Conservation (phyloP, 2,329 filamentous ascomycete species). For the Achaetomium macrosporum region DNA sequence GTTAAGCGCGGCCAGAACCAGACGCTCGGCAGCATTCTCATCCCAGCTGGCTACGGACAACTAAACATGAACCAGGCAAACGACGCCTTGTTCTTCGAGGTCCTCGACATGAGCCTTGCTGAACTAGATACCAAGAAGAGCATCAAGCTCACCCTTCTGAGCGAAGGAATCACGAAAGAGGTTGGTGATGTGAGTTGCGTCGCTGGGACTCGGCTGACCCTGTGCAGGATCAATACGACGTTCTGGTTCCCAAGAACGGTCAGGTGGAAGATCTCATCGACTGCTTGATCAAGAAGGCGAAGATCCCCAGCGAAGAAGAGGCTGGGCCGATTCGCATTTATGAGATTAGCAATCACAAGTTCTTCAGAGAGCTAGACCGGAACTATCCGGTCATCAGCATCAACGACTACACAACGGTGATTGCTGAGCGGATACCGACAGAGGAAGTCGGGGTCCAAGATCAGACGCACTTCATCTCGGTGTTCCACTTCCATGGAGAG, state of each 20-base stretch:
- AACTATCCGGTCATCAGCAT: constrained; percentile 73
- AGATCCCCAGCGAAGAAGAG: constrained; percentile 66
- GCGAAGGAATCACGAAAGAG: constrained; percentile 88
- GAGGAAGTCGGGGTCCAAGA: constrained; percentile 58
- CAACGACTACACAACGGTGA: constrained; percentile 77
- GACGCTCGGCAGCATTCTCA: constrained; percentile 73
- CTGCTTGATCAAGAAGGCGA: constrained; percentile 72
- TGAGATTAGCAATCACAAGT: constrained; percentile 75
- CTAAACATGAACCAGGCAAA: constrained; percentile 63
- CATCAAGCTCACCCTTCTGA: constrained; percentile 76
- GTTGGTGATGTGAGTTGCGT: constrained; percentile 40
- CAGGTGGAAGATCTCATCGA: constrained; percentile 72
- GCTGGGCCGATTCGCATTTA: constrained; percentile 71
- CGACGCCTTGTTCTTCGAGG: constrained; percentile 85
- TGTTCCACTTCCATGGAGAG: constrained; percentile 91
- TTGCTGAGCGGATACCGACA: constrained; percentile 74
- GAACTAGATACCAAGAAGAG: constrained; percentile 91
- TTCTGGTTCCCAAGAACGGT: constrained; percentile 84
- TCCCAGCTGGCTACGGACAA: constrained; percentile 65
- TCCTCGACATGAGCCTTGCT: constrained; percentile 87
- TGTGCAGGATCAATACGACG: constrained; percentile 65
- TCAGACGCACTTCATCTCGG: constrained; percentile 58
- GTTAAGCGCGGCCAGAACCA: constrained; percentile 68
- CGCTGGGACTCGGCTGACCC: constrained; percentile 23
- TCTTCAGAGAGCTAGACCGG: constrained; percentile 68